Evolutionary conservation across 2,329 filamentous ascomycete species (phyloP), one percentile per base, ranked within the genome.

Genomic region (Lithohypha guttulata): DNA sequence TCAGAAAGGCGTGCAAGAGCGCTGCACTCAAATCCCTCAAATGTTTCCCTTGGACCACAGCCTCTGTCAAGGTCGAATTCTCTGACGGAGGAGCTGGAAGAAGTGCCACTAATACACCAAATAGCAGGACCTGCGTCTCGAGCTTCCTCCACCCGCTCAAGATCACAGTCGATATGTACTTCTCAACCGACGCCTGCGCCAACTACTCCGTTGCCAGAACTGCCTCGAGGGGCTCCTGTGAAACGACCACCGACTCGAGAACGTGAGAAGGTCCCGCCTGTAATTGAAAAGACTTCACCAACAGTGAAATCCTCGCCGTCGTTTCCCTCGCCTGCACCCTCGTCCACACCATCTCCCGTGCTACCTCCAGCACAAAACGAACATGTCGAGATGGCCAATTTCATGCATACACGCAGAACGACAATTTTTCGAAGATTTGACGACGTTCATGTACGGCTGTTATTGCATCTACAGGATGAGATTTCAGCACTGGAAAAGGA

Each of bases 401-500:
- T 50, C 35, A 52, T 52, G 50, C 45, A 42, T 3, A 42, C 39
- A 34, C 46, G 44, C 33, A 47, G 47, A 22, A 48, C 42, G 13
- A 42, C 50, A 11, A 50, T 61, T 6, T 50, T 62, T 3, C 51
- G 59, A 4, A 52, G 57, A 9, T 63, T 64, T 33, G 48, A 49
- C 6, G 38, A 47, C 1, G 44, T 61, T 0, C 60, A 59, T 28
- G 42, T 45, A 5, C 44, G 58, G 21, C 42, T 59, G 9, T 43
- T 54, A 1, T 46, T 63, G 4, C 46, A 47, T 1, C 47, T 61
- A 2, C 59, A 63, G 42, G 58, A 62, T 22, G 46, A 58, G 29
- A 44, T 62, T 1, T 49, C 48, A 1, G 44, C 36, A 0, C 33
- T 62, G 0, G 59, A 62, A 42, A 39, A 56, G 6, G 34, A 55